Percentiles rank a stretch among this genome's conserved stretches.
These are phyloP conservation scores for Pluteus cervinus DNA, from an alignment of 768 basidiomycete species.

Conservation along the genomic window DNA sequence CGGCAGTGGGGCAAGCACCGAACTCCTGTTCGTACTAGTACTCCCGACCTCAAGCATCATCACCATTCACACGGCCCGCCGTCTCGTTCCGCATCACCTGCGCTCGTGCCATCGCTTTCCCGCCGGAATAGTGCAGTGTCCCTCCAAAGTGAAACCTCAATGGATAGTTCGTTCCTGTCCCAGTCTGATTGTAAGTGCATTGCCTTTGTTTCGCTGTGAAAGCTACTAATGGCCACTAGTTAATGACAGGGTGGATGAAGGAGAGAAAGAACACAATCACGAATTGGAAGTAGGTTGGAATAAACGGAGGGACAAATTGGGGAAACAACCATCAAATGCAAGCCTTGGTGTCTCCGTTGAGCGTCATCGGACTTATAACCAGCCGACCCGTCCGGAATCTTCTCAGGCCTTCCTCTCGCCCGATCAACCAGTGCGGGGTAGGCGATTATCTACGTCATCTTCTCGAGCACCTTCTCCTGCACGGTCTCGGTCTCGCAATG, in stretches of 20 bases:
- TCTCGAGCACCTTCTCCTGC: conserved; percentile 38
- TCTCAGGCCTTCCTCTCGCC: conserved; percentile 19
- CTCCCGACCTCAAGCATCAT: conserved; percentile 16
- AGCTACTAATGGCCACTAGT: conserved; percentile 24
- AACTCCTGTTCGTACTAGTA: conserved; percentile 11
- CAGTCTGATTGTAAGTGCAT: conserved; percentile 44
- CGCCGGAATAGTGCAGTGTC: conserved; percentile 33
- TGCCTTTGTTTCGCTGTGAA: background rate
- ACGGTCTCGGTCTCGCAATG: conserved; percentile 26
- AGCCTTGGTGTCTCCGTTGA: conserved; percentile 23
- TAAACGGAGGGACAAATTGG: conserved; percentile 28
- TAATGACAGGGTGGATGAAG: conserved; percentile 34
- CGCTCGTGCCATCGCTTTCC: too few relatives aligned
- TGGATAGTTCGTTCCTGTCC: conserved; percentile 40
- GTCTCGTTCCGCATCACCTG: conserved; percentile 14
- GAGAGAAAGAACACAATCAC: conserved; percentile 35
- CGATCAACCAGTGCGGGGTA: conserved; percentile 16
- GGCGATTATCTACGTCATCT: conserved; percentile 26
- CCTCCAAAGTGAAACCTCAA: conserved; percentile 32
- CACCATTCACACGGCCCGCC: conserved; percentile 12
- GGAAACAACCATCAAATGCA: conserved; percentile 40
- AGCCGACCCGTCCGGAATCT: conserved; percentile 34
- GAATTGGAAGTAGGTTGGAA: conserved; percentile 57
- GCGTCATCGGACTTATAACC: conserved; percentile 27
- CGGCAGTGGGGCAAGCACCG: conserved; percentile 37